These are phyloP conservation scores for Talaromyces borbonicus DNA, from an alignment of 495 filamentous ascomycete genomes.

Conservation along the genomic window DNA sequence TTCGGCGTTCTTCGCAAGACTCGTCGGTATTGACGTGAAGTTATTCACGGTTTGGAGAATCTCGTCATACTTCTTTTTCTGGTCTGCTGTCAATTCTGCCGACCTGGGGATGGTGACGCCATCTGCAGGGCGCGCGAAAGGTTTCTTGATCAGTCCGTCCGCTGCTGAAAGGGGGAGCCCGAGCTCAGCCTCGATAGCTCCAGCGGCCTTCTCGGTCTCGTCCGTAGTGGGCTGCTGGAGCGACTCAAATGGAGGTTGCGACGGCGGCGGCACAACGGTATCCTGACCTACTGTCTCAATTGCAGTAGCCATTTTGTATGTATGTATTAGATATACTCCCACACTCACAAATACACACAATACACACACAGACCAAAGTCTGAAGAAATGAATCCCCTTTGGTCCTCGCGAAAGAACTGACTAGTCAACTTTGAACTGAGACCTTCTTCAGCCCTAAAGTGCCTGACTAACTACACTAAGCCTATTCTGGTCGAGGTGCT, in stretches of 20 bases:
- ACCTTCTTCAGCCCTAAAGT: too few relatives aligned
- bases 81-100: conserved; percentile 56
- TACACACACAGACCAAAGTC: too few relatives aligned
- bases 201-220: background rate
- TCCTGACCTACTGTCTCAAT: too few relatives aligned
- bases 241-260: too few relatives aligned
- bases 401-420: too few relatives aligned
- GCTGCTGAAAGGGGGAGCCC: conserved; percentile 36
- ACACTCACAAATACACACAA: too few relatives aligned
- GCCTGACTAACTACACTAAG: too few relatives aligned
- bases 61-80: conserved; percentile 70
- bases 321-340: too few relatives aligned
- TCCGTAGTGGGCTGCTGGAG: conserved; percentile 9
- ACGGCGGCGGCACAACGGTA: too few relatives aligned
- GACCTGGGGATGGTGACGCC: conserved; percentile 42
- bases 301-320: too few relatives aligned
- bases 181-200: conserved; percentile 13
- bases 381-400: too few relatives aligned
- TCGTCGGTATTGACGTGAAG: conserved; percentile 63
- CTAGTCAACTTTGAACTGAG: too few relatives aligned
- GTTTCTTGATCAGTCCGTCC: conserved; percentile 52
- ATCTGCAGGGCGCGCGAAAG: conserved; percentile 54
- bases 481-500: background rate
- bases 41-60: conserved; percentile 55
- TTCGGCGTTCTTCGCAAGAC: conserved; percentile 46